phyloP scores from a whole-genome alignment of 768 basidiomycete genomes.

The Trametes punicea region DNA sequence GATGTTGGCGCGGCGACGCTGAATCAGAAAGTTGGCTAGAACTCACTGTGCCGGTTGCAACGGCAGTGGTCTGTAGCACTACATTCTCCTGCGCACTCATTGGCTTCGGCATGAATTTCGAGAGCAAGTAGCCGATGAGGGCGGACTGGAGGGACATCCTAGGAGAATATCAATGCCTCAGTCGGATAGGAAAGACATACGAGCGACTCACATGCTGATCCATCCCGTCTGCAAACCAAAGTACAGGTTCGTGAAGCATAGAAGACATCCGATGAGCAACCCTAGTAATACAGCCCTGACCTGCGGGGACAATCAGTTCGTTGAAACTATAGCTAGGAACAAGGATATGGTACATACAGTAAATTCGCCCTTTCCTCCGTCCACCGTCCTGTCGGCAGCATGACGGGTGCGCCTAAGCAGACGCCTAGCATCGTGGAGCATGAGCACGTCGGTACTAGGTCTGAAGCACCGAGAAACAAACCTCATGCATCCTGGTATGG shows the following conservation, averaged over 20 bases:
- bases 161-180: not conserved
- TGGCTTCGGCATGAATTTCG: constrained; percentile 65
- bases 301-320: constrained; percentile 17
- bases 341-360: constrained; percentile 12
- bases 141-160: constrained; percentile 98
- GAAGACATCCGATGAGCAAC: constrained; percentile 76
- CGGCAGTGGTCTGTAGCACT: constrained; percentile 92
- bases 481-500: constrained; percentile 12
- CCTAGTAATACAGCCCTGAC: constrained; percentile 66
- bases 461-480: not conserved
- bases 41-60: constrained; percentile 76
- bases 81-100: constrained; percentile 92
- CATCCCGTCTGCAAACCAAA: constrained; percentile 87
- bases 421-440: not conserved
- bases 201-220: constrained; percentile 69
- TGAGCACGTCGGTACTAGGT: not conserved
- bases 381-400: constrained; percentile 4
- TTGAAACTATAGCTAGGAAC: not conserved
- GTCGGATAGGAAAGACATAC: no score
- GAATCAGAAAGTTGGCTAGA: not conserved
- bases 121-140: constrained; percentile 85
- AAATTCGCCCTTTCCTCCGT: constrained; percentile 19
- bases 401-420: constrained; percentile 9
- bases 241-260: constrained; percentile 92
- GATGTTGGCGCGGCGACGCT: not conserved